These are phyloP conservation scores for Mucor sp. DNA, from an alignment of 371 early-diverging fungal species.

Conservation along the genomic window DNA sequence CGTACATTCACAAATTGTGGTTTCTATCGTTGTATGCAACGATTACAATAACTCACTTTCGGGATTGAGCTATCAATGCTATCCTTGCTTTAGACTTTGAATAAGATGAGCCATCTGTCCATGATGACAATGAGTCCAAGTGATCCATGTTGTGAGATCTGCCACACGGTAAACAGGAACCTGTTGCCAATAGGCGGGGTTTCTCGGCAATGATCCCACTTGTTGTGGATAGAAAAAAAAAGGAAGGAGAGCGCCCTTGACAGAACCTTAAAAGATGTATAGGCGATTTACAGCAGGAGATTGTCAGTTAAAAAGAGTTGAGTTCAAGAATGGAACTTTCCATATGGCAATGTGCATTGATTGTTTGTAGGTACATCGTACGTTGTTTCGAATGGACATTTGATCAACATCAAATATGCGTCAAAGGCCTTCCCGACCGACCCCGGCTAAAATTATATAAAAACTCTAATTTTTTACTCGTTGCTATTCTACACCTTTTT, in stretches of 20 bases:
- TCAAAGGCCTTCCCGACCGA: constrained; percentile 5
- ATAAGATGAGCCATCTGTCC: too few species aligned
- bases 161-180: not conserved
- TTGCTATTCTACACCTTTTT: not conserved
- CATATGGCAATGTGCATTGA: not conserved
- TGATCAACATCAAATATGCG: constrained; percentile 4
- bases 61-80: too few species aligned
- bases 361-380: not conserved
- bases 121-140: not conserved
- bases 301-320: not conserved
- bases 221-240: not conserved
- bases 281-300: not conserved
- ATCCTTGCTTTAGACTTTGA: too few species aligned
- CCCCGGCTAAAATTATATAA: not conserved
- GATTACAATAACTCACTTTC: too few species aligned
- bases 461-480: not conserved
- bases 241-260: not conserved
- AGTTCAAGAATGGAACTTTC: not conserved
- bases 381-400: not conserved
- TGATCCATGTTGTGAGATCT: not conserved
- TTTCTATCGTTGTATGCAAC: too few species aligned
- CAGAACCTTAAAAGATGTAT: not conserved
- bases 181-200: not conserved
- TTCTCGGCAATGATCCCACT: not conserved
- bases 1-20: too few species aligned